Evolutionary conservation across 2,329 filamentous ascomycete genomes (phyloP).

Genomic region (Lasiodiplodia hormozganensis): DNA sequence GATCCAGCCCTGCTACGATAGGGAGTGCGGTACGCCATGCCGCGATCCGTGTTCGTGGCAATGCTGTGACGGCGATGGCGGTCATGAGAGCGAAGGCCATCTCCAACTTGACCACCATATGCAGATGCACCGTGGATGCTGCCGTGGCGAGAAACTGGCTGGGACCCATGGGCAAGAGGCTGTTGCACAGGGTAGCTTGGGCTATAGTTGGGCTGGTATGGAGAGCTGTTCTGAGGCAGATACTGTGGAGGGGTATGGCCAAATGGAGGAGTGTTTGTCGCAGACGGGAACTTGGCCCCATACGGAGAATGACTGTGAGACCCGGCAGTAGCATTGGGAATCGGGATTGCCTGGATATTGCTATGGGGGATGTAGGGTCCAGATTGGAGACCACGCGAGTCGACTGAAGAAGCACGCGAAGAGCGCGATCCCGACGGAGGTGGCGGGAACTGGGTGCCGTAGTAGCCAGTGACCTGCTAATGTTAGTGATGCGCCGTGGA

Average conservation of each 20-base stretch:
- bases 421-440: slow-evolving; percentile 20
- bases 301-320: slow-evolving; percentile 13
- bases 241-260: slow-evolving; percentile 19
- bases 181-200: slow-evolving; percentile 6
- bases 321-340: background rate
- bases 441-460: slow-evolving; percentile 27
- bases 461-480: slow-evolving; percentile 17
- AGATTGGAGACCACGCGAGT: slow-evolving; percentile 19
- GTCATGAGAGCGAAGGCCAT: background rate
- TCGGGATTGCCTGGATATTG: slow-evolving; percentile 16
- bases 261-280: slow-evolving; percentile 12
- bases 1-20: slow-evolving; percentile 2
- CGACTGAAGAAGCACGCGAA: slow-evolving; percentile 26
- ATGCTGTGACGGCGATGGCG: slow-evolving; percentile 33
- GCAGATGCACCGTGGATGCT: slow-evolving; percentile 5
- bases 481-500: background rate
- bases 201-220: slow-evolving; percentile 28
- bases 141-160: slow-evolving; percentile 15
- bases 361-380: slow-evolving; percentile 27
- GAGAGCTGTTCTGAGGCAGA: slow-evolving; percentile 19
- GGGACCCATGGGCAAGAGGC: background rate
- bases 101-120: slow-evolving; percentile 18
- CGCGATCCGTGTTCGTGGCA: slow-evolving; percentile 39
- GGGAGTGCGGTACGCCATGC: slow-evolving; percentile 32
- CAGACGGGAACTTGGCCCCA: slow-evolving; percentile 3